Percentiles rank a stretch among this genome's conserved stretches.
Evolutionary conservation across 495 filamentous ascomycete species (phyloP).

Genomic region (Annulohypoxylon moriforme): DNA sequence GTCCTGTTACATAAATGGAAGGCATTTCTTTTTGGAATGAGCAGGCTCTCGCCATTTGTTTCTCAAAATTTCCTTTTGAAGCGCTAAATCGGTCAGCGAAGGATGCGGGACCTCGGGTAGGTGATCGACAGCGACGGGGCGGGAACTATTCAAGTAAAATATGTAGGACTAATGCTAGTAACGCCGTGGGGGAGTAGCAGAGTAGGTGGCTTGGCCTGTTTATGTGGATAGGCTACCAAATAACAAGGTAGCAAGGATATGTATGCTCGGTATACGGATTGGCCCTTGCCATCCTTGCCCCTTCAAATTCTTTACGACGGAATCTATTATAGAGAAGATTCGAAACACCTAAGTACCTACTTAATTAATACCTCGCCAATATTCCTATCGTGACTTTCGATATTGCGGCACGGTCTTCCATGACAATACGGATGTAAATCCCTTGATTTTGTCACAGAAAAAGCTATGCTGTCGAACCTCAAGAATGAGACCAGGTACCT

Average conservation of each 20-base stretch:
- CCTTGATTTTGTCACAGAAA: background rate
- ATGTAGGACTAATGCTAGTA: conserved; percentile 37
- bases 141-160: conserved; percentile 26
- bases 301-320: background rate
- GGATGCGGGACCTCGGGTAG: conserved; percentile 31
- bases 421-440: background rate
- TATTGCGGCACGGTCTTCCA: background rate
- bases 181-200: conserved; percentile 32
- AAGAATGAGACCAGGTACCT: background rate
- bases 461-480: background rate
- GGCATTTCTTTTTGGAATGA: conserved; percentile 7
- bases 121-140: conserved; percentile 32
- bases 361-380: background rate
- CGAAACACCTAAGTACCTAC: too few relatives aligned
- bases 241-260: conserved; percentile 10
- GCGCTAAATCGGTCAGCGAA: background rate
- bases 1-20: conserved; percentile 1
- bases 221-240: conserved; percentile 2
- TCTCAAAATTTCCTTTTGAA: conserved; percentile 9
- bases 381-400: background rate
- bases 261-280: conserved; percentile 3
- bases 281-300: background rate
- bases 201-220: conserved; percentile 1
- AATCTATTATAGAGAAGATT: too few relatives aligned
- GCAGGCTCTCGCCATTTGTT: conserved; percentile 4